Base-by-base conservation (phyloP, 768 basidiomycete species). In the Phallus indusiatus region DNA sequence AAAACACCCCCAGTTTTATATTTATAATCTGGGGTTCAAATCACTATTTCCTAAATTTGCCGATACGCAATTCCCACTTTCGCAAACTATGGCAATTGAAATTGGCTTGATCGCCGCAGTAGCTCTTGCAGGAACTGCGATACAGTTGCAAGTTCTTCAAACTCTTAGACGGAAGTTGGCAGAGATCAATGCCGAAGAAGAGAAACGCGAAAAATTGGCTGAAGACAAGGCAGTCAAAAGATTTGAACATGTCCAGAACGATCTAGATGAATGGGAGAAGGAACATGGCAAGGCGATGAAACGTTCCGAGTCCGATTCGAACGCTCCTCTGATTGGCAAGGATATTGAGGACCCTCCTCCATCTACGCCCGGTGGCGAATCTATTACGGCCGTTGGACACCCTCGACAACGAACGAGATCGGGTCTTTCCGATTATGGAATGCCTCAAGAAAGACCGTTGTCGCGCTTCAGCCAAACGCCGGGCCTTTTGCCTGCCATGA, bases 61-160 rank as follows among this genome's bases (percentile, higher is more conserved):
- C 20, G 76, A 79, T 61, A 88, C 89, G 60, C 73, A 80, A 54
- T 94, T 89, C 67, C 91, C 93, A 33, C 83, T 94, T 55, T 81
- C 88, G 5, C 92, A 94, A 68, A 85, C 85, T 8, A 95, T 94
- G 91, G 80, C 90, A 68, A 93, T 97, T 60, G 94, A 96, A 68
- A 79, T 97, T 33, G 94, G 93, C 28, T 80, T 96, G 64, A 82
- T 92, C 60, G 90, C 78, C 48, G 91, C 92, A 1, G 76, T 94
- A 46, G 77, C 89, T 22, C 74, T 95, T 56, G 89, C 90, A 83
- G 91, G 92, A 47, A 82, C 85, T 28, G 90, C 94, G 1, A 87
- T 96, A 50, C 95, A 97, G 72, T 79, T 94, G 66, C 87, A 89
- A 55, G 84, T 96, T 62, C 81, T 93, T 62, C 81, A 81, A 60